phyloP scores from a whole-genome alignment of 2,329 filamentous ascomycete species.

The Scedosporium minutisporum region DNA sequence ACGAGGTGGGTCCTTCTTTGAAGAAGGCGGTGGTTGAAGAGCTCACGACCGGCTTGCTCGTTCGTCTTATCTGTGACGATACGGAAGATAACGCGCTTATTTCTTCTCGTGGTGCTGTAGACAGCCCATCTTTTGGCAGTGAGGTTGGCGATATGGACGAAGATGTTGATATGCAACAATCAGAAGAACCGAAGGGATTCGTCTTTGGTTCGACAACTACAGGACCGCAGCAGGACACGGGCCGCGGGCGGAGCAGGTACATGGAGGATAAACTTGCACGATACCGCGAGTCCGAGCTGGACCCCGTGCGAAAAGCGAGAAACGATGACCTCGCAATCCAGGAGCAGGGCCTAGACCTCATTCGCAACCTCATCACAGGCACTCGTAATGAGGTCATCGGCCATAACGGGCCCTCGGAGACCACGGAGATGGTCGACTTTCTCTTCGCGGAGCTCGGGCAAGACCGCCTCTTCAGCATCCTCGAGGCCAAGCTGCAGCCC shows the following conservation, averaged over 20 bases:
- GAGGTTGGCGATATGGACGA: conserved; percentile 39
- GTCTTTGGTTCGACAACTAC: conserved; percentile 10
- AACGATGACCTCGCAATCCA: conserved; percentile 78
- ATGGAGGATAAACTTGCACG: conserved; percentile 39
- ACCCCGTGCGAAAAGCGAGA: conserved; percentile 56
- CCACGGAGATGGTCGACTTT: conserved; percentile 72
- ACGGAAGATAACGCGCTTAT: conserved; percentile 43
- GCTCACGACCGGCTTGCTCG: conserved; percentile 69
- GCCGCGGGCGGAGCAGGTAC: conserved; percentile 31
- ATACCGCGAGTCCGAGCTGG: conserved; percentile 57
- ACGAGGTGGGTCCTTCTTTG: conserved; percentile 58
- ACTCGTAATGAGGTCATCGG: neutral
- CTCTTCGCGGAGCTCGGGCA: conserved; percentile 68
- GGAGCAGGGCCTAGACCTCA: conserved; percentile 80
- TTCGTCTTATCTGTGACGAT: conserved; percentile 63
- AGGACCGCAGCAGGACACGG: conserved; percentile 6
- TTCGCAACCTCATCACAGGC: conserved; percentile 69
- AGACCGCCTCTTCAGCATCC: conserved; percentile 68
- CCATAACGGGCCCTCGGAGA: conserved; percentile 37
- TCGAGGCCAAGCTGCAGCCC: conserved; percentile 67
- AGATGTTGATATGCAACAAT: conserved; percentile 47
- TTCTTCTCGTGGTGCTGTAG: conserved; percentile 19
- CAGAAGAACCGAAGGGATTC: conserved; percentile 28
- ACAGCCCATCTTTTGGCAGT: conserved; percentile 9
- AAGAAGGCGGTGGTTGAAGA: conserved; percentile 72